Percentiles rank a stretch among this genome's conserved stretches.
Conservation (phyloP, 1,284 basidiomycete genomes). For the Hymenochaete sp. region DNA sequence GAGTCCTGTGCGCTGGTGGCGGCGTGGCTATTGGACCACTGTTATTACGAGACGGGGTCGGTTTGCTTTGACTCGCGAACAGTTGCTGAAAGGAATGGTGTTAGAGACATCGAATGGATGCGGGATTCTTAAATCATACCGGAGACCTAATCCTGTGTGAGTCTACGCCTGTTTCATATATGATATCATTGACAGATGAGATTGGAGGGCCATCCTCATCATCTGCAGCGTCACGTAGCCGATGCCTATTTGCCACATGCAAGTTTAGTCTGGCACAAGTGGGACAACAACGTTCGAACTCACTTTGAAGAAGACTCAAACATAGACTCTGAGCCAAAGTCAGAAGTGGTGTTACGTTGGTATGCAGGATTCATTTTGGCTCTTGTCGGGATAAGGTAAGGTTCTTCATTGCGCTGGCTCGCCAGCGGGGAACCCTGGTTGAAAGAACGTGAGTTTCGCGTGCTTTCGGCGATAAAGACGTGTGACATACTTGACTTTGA, state of each 20-base stretch:
- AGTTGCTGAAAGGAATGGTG: conserved; percentile 13
- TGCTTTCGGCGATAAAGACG: conserved; percentile 3
- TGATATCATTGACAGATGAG: conserved; percentile 60
- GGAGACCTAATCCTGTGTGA: conserved; percentile 33
- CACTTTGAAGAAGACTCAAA: conserved; percentile 56
- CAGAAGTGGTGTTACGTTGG: conserved; percentile 49
- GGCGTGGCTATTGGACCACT: conserved; percentile 26
- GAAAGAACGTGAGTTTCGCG: conserved; percentile 9
- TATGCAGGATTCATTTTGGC: conserved; percentile 65
- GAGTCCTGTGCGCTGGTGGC: conserved; percentile 25
- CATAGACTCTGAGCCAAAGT: conserved; percentile 75
- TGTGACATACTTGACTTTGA: conserved; percentile 41
- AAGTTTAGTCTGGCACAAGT: neutral
- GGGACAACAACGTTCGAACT: conserved; percentile 15
- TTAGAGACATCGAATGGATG: conserved; percentile 1
- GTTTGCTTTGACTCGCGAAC: conserved; percentile 25
- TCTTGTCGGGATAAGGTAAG: conserved; percentile 62
- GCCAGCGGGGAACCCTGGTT: conserved; percentile 44
- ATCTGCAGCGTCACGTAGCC: conserved; percentile 43
- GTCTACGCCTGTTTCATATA: conserved; percentile 45
- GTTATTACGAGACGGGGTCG: conserved; percentile 27
- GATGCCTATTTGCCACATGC: conserved; percentile 7
- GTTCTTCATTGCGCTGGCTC: conserved; percentile 55
- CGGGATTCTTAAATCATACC: conserved; percentile 29
- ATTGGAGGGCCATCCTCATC: conserved; percentile 71